phyloP scores from a whole-genome alignment of 805 yeast genomes.

The Myxozyma sirexii region DNA sequence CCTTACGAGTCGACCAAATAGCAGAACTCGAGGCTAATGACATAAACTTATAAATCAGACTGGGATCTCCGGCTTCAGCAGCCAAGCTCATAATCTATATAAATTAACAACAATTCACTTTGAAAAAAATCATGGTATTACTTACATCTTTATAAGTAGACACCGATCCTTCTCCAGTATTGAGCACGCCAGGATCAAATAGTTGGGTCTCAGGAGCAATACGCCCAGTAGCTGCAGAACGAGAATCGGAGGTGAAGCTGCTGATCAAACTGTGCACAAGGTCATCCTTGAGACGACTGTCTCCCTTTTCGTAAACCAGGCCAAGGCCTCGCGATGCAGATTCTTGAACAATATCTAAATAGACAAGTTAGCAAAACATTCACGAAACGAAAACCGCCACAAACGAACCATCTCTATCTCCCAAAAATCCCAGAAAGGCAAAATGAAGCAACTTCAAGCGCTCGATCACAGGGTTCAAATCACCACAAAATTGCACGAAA shows the following conservation, averaged over 20 bases:
- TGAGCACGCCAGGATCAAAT: constrained; percentile 79
- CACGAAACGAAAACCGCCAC: too few species aligned
- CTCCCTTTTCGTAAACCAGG: constrained; percentile 77
- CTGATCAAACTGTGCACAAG: constrained; percentile 71
- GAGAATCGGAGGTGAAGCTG: constrained; percentile 71
- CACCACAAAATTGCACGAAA: constrained; percentile 71
- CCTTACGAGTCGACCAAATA: constrained; percentile 89
- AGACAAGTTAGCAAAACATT: too few species aligned
- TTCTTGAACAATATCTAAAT: constrained; percentile 70
- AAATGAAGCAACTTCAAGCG: constrained; percentile 66
- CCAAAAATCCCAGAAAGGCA: constrained; percentile 74
- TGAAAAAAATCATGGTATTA: background rate
- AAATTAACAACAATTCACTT: background rate
- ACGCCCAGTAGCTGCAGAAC: constrained; percentile 55
- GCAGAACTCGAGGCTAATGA: constrained; percentile 84
- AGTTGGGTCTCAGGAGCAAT: constrained; percentile 78
- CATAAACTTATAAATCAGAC: constrained; percentile 92
- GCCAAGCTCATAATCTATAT: constrained; percentile 62
- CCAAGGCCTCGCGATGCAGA: constrained; percentile 88
- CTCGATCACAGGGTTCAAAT: constrained; percentile 46
- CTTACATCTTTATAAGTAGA: constrained; percentile 86
- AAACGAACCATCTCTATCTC: constrained; percentile 75
- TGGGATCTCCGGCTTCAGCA: constrained; percentile 93
- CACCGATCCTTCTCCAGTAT: constrained; percentile 73
- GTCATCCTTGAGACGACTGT: constrained; percentile 63